Percentiles rank a stretch among this genome's conserved stretches.
phyloP scores from a whole-genome alignment of 768 basidiomycete species.

The Gautieria morchelliformis region DNA sequence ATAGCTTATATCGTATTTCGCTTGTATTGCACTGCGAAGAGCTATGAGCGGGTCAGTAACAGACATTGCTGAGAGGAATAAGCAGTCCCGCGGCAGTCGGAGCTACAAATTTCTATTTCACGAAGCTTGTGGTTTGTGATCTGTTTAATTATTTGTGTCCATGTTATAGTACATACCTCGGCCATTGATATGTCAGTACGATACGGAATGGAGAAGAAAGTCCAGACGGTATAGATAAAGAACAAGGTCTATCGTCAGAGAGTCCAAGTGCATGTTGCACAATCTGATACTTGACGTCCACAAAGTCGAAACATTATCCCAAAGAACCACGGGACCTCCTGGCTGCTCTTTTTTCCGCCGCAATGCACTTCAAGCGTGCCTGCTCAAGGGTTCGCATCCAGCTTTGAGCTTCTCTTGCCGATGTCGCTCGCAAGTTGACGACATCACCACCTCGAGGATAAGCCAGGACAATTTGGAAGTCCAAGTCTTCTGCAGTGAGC shows the following conservation, averaged over 20 bases:
- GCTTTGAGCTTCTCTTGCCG: constrained; percentile 46
- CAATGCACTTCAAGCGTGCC: constrained; percentile 33
- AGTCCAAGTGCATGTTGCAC: too few species aligned
- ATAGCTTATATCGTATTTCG: constrained; percentile 42
- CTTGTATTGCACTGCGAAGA: constrained; percentile 55
- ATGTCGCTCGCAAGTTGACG: constrained; percentile 48
- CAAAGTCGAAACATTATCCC: neutral
- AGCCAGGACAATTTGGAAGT: constrained; percentile 55
- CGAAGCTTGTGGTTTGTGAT: too few species aligned
- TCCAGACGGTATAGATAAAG: too few species aligned
- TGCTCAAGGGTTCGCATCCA: constrained; percentile 39
- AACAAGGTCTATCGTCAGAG: neutral
- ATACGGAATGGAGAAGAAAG: too few species aligned
- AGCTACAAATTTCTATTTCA: neutral
- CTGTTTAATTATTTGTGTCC: too few species aligned
- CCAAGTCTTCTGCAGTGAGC: constrained; percentile 46
- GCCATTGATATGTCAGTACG: neutral
- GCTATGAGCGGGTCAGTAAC: constrained; percentile 41
- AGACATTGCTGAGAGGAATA: neutral
- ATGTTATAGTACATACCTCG: neutral
- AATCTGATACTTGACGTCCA: neutral
- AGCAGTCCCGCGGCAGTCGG: neutral
- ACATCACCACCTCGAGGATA: constrained; percentile 70
- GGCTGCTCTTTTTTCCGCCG: constrained; percentile 33
- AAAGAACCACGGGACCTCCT: constrained; percentile 1